These are phyloP conservation scores for Globisporangium paddicum DNA, from an alignment of 352 stramenopile species.

Conservation along the genomic window DNA sequence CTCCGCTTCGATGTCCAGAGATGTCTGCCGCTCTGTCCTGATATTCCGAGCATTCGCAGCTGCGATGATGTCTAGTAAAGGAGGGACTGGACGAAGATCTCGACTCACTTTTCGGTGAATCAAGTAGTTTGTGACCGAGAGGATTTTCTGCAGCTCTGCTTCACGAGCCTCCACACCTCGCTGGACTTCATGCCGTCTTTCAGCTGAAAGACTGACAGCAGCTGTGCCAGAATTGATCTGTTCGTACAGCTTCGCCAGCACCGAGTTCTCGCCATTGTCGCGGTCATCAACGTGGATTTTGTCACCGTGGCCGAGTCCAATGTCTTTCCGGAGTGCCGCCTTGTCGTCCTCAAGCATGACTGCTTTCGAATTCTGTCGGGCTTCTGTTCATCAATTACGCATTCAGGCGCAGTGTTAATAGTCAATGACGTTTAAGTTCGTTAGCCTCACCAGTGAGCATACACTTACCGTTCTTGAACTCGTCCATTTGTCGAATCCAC, in stretches of 20 bases:
- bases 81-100: slow-evolving; percentile 20
- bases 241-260: slow-evolving; percentile 76
- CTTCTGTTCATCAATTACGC: slow-evolving; percentile 36
- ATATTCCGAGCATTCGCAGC: slow-evolving; percentile 15
- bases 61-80: slow-evolving; percentile 16
- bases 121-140: slow-evolving; percentile 80
- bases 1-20: slow-evolving; percentile 17
- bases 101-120: slow-evolving; percentile 57
- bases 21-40: background rate
- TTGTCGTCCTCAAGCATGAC: slow-evolving; percentile 67
- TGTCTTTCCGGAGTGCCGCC: slow-evolving; percentile 69
- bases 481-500: slow-evolving; percentile 84
- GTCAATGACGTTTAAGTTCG: background rate
- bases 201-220: slow-evolving; percentile 78
- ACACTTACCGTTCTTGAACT: slow-evolving; percentile 76
- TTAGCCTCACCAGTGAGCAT: background rate
- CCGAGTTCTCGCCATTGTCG: slow-evolving; percentile 67
- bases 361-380: slow-evolving; percentile 56
- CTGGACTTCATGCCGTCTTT: slow-evolving; percentile 85
- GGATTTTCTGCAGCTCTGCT: slow-evolving; percentile 76
- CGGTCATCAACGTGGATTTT: slow-evolving; percentile 88
- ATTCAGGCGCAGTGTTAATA: slow-evolving; percentile 1
- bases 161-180: slow-evolving; percentile 79
- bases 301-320: slow-evolving; percentile 82
- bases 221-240: slow-evolving; percentile 84